Evolutionary conservation across 176 grass and related monocot genomes (phyloP).

Genomic region (Triticum urartu): DNA sequence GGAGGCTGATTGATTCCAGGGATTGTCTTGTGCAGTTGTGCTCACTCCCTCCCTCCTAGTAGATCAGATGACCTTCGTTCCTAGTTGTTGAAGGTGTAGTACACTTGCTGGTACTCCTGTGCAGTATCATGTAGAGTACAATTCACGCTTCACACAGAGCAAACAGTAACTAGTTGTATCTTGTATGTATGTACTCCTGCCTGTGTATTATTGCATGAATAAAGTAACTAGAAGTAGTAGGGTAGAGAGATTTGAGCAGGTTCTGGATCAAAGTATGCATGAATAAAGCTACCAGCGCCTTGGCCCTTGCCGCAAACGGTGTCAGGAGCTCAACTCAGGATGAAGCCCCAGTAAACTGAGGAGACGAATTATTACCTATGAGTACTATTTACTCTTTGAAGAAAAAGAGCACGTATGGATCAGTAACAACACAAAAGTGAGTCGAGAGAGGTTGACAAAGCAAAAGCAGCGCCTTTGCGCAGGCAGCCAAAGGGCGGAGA

Average conservation of each 20-base stretch:
- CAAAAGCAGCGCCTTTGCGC: constrained; percentile 31
- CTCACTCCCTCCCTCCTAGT: background rate
- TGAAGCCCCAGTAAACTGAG: background rate
- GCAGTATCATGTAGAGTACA: background rate
- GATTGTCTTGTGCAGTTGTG: constrained; percentile 30
- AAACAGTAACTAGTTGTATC: background rate
- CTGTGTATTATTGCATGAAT: background rate
- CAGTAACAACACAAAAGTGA: constrained; percentile 10
- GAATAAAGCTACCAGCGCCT: background rate
- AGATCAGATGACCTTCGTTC: no score
- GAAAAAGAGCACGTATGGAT: background rate
- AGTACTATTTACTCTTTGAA: background rate
- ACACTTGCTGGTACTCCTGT: background rate
- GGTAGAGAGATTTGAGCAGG: background rate
- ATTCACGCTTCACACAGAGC: background rate
- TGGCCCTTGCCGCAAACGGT: background rate
- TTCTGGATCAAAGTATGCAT: background rate
- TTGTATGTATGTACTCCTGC: no score
- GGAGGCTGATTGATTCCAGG: constrained; percentile 42
- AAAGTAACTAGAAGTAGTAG: no score
- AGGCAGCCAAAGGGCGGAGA: constrained; percentile 37
- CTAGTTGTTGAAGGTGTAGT: background rate
- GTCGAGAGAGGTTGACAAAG: constrained; percentile 40
- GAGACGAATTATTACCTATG: background rate
- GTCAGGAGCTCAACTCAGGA: background rate